Conservation (phyloP, 1,284 basidiomycete species). For the Ganoderma multipileum region DNA sequence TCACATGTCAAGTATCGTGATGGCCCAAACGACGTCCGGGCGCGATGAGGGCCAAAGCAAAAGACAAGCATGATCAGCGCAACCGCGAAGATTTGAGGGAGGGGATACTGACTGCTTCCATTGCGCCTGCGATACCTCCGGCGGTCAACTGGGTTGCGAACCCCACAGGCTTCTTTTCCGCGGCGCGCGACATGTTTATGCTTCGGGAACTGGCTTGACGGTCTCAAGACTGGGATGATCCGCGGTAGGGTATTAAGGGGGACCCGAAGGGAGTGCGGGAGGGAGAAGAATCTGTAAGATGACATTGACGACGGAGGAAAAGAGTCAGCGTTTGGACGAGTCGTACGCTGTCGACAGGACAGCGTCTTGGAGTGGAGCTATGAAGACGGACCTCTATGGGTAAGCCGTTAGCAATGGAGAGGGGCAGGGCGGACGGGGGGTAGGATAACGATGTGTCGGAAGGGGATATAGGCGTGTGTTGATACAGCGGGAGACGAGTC, state of each 20-base stretch:
- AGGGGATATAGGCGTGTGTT: background rate
- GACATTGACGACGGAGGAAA: background rate
- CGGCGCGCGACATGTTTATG: constrained; percentile 59
- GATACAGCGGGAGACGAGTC: background rate
- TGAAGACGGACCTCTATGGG: background rate
- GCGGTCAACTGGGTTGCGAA: constrained; percentile 93
- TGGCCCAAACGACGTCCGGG: background rate
- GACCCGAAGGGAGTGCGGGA: background rate
- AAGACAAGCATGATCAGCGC: background rate
- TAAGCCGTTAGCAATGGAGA: background rate
- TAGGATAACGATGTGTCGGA: background rate
- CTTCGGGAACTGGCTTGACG: background rate
- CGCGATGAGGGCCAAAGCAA: background rate
- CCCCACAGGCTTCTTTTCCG: constrained; percentile 75
- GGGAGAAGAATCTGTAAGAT: background rate
- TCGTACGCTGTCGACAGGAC: background rate
- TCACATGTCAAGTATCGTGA: background rate
- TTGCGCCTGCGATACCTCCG: constrained; percentile 89
- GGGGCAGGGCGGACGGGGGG: background rate
- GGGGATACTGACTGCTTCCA: constrained; percentile 79
- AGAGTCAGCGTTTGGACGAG: constrained; percentile 6
- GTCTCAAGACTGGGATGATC: background rate
- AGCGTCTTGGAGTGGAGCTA: background rate
- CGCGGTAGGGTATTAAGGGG: background rate
- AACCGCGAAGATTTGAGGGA: background rate